phyloP scores from a whole-genome alignment of 257 asterid genomes.

The Haberlea rhodopensis region DNA sequence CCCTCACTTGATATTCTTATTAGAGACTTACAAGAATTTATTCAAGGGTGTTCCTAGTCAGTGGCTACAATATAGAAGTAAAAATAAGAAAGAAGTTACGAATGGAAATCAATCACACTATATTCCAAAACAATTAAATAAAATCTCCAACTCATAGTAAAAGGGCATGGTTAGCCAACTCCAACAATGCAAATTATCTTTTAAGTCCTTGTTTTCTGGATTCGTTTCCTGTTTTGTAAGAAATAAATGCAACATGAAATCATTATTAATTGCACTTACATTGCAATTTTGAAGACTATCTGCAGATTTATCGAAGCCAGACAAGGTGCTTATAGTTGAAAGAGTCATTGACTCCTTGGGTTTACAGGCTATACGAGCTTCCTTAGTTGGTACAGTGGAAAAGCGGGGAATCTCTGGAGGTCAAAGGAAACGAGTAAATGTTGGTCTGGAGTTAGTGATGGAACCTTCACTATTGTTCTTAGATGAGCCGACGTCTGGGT shows the following conservation, averaged over 20 bases:
- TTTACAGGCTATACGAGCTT: conserved; percentile 49
- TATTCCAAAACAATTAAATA: neutral
- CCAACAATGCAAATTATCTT: neutral
- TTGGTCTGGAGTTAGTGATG: conserved; percentile 60
- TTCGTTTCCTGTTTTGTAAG: neutral
- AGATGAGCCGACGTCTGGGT: conserved; percentile 63
- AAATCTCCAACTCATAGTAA: neutral
- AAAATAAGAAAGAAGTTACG: neutral
- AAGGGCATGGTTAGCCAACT: neutral
- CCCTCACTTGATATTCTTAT: neutral
- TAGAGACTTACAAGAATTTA: neutral
- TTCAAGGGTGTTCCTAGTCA: neutral
- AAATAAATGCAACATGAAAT: conserved; percentile 22
- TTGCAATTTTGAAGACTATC: conserved; percentile 48
- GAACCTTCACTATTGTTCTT: conserved; percentile 59
- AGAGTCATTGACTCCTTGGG: conserved; percentile 59
- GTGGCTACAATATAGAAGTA: neutral
- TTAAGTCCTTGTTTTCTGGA: conserved; percentile 4
- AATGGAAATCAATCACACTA: neutral
- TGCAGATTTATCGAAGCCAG: conserved; percentile 56
- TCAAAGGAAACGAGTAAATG: conserved; percentile 64
- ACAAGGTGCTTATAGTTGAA: conserved; percentile 58
- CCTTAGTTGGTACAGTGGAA: conserved; percentile 62
- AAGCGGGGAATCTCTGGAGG: conserved; percentile 68
- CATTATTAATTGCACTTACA: conserved; percentile 32